These are phyloP conservation scores for Verbena officinalis DNA, from an alignment of 257 asterid species.

Conservation along the genomic window DNA sequence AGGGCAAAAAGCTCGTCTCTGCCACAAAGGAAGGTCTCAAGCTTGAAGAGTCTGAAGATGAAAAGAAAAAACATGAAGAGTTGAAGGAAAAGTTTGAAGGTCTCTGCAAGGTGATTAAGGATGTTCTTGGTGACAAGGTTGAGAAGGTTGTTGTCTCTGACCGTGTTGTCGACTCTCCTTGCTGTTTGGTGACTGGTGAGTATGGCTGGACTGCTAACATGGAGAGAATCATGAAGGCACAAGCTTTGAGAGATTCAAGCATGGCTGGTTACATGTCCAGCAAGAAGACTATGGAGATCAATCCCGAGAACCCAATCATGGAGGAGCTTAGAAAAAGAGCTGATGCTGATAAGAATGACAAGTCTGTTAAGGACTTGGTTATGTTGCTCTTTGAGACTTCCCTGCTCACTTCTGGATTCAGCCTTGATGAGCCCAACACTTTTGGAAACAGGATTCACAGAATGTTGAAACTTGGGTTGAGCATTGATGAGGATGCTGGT, in stretches of 20 bases:
- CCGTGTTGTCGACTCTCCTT: slow-evolving; percentile 67
- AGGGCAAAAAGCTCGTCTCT: slow-evolving; percentile 60
- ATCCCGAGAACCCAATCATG: slow-evolving; percentile 69
- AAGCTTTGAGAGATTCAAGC: slow-evolving; percentile 68
- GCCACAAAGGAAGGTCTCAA: slow-evolving; percentile 70
- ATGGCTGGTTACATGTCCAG: slow-evolving; percentile 76
- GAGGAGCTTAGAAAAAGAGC: slow-evolving; percentile 79
- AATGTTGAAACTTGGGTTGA: slow-evolving; percentile 72
- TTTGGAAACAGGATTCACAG: slow-evolving; percentile 75
- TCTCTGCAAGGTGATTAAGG: slow-evolving; percentile 63
- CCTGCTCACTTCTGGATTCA: slow-evolving; percentile 65
- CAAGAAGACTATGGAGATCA: slow-evolving; percentile 79
- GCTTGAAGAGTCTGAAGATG: slow-evolving; percentile 62
- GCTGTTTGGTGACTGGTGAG: slow-evolving; percentile 70
- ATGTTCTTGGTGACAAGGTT: slow-evolving; percentile 65
- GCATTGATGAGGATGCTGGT: slow-evolving; percentile 60
- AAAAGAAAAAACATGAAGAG: slow-evolving; percentile 53
- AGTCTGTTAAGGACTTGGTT: slow-evolving; percentile 70
- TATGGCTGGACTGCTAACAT: slow-evolving; percentile 74
- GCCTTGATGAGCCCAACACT: slow-evolving; percentile 73
- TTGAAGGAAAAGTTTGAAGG: slow-evolving; percentile 54
- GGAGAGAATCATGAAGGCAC: slow-evolving; percentile 76
- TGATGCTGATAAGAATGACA: slow-evolving; percentile 71
- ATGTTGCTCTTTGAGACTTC: slow-evolving; percentile 65
- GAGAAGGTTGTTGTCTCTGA: slow-evolving; percentile 69